phyloP scores from a whole-genome alignment of 148 eudicot species.

The Nepenthes gracilis region DNA sequence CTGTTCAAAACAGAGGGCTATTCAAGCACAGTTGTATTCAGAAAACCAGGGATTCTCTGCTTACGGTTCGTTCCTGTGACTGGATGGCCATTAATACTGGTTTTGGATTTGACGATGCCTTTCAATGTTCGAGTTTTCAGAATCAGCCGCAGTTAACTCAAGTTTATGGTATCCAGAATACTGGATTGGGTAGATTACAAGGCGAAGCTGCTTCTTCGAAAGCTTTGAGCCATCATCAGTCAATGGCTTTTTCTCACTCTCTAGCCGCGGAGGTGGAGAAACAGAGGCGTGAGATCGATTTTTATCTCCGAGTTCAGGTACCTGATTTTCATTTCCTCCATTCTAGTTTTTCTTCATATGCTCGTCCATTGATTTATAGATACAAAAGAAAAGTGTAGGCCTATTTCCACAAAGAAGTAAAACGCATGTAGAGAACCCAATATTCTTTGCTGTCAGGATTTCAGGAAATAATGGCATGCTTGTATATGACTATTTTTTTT shows the following conservation, averaged over 20 bases:
- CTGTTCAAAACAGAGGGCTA: too few species aligned
- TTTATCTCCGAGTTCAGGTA: not conserved
- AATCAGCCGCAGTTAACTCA: not conserved
- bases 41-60: too few species aligned
- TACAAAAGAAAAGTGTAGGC: not conserved
- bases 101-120: conserved; percentile 9
- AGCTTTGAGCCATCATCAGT: not conserved
- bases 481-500: too few species aligned
- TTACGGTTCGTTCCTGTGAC: conserved; percentile 7
- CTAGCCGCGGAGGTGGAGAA: not conserved
- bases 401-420: not conserved
- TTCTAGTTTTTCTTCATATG: not conserved
- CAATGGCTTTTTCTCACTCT: not conserved
- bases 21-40: too few species aligned
- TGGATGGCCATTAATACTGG: conserved; percentile 10
- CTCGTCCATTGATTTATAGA: not conserved
- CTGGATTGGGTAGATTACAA: not conserved
- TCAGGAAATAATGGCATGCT: too few species aligned
- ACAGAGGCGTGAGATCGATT: not conserved
- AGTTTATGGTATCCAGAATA: not conserved
- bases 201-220: too few species aligned
- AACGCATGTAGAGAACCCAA: too few species aligned
- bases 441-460: too few species aligned
- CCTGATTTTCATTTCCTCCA: not conserved
- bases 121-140: not conserved